phyloP scores from a whole-genome alignment of 2,329 filamentous ascomycete genomes.

The Penicillium occitanis region DNA sequence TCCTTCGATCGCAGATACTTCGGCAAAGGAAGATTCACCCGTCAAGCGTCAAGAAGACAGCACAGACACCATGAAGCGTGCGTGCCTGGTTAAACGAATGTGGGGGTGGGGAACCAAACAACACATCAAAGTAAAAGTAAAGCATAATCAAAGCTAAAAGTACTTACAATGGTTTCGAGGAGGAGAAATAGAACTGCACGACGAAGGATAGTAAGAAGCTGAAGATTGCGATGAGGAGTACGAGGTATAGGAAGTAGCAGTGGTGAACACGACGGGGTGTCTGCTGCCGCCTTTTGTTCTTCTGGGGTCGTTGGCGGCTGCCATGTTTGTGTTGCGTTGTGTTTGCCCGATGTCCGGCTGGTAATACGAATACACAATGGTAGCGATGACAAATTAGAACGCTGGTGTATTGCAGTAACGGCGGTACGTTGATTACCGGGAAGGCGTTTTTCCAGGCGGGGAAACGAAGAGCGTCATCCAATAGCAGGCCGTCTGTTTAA shows the following conservation, averaged over 20 bases:
- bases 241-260: conserved; percentile 10
- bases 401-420: not conserved
- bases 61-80: conserved; percentile 1
- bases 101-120: conserved; percentile 3
- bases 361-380: not conserved
- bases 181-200: conserved; percentile 19
- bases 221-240: conserved; percentile 17
- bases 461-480: not conserved
- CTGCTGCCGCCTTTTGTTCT: not conserved
- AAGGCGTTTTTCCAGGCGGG: conserved; percentile 9
- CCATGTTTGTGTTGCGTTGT: not conserved
- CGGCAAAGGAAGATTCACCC: not conserved
- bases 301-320: conserved; percentile 1
- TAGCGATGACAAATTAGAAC: not conserved
- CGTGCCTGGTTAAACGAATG: not conserved
- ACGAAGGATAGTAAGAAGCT: conserved; percentile 20
- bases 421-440: conserved; percentile 1
- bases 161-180: conserved; percentile 18
- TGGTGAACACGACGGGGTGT: not conserved
- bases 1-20: not conserved
- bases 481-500: not conserved
- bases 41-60: not conserved
- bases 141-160: not conserved
- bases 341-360: not conserved
- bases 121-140: not conserved